A percentile compares a stretch with the other conserved stretches of the same genome.
These are phyloP conservation scores for Poa pratensis DNA, from an alignment of 176 grass and related monocot species.

Conservation along the genomic window DNA sequence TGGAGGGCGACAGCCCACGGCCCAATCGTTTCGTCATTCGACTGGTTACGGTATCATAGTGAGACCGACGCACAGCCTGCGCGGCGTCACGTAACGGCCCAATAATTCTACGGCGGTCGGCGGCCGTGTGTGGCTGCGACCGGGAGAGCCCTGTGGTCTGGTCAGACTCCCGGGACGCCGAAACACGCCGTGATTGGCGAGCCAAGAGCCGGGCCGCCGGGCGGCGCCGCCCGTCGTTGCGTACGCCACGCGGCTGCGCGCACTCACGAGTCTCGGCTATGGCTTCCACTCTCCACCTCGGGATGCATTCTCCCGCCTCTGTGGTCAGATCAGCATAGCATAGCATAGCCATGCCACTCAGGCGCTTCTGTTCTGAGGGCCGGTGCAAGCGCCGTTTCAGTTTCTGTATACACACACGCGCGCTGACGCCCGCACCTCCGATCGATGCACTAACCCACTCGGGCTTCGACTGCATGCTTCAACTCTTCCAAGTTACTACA, in stretches of 20 bases:
- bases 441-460: too few relatives aligned
- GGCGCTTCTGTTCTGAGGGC: too few relatives aligned
- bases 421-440: too few relatives aligned
- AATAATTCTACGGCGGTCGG: neutral
- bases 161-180: neutral
- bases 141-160: too few relatives aligned
- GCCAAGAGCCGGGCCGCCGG: neutral
- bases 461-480: neutral
- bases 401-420: too few relatives aligned
- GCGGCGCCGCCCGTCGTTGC: conserved; percentile 2
- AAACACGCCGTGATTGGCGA: neutral
- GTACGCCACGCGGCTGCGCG: neutral
- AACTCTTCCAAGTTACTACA: neutral
- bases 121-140: too few relatives aligned
- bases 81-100: neutral
- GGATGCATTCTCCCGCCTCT: too few relatives aligned
- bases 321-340: too few relatives aligned
- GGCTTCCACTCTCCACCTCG: too few relatives aligned
- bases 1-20: neutral
- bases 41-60: neutral
- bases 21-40: neutral
- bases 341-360: too few relatives aligned
- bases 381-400: too few relatives aligned
- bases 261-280: too few relatives aligned
- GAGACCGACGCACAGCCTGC: conserved; percentile 3